Evolutionary conservation across 225 moss, liverwort and hornwort genomes (phyloP).

Genomic region (Polytrichum formosum): DNA sequence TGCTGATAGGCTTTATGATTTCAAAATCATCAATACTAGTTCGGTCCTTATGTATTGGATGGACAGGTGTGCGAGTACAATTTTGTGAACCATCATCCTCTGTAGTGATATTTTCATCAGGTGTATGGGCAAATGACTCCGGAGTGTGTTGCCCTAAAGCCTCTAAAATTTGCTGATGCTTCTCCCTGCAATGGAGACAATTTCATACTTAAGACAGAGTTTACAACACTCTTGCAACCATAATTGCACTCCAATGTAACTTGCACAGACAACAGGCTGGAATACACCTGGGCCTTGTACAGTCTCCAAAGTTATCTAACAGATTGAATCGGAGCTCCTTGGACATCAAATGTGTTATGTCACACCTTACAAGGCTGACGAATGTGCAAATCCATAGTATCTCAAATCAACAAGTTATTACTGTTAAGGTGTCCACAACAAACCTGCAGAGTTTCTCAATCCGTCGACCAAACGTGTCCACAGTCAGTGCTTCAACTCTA

Average conservation of each 20-base stretch:
- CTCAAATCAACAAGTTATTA: constrained; percentile 2
- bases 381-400: neutral
- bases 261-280: too few relatives aligned
- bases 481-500: constrained; percentile 80
- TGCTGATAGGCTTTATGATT: constrained; percentile 97
- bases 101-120: constrained; percentile 53
- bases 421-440: constrained; percentile 1
- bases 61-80: constrained; percentile 68
- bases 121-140: constrained; percentile 46
- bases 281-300: too few relatives aligned
- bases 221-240: neutral
- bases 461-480: constrained; percentile 94
- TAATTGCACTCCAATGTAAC: too few relatives aligned
- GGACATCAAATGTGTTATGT: too few relatives aligned
- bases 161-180: constrained; percentile 69
- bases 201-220: neutral
- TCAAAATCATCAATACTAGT: constrained; percentile 97
- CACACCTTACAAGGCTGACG: constrained; percentile 1
- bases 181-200: constrained; percentile 67
- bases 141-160: constrained; percentile 62
- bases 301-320: too few relatives aligned
- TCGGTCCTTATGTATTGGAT: constrained; percentile 86
- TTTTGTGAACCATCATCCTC: constrained; percentile 76
- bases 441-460: constrained; percentile 93
- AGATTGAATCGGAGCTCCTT: too few relatives aligned